A percentile compares a stretch with the other conserved stretches of the same genome.
Conservation (phyloP, 495 filamentous ascomycete species). For the Xylaria bambusicola region DNA sequence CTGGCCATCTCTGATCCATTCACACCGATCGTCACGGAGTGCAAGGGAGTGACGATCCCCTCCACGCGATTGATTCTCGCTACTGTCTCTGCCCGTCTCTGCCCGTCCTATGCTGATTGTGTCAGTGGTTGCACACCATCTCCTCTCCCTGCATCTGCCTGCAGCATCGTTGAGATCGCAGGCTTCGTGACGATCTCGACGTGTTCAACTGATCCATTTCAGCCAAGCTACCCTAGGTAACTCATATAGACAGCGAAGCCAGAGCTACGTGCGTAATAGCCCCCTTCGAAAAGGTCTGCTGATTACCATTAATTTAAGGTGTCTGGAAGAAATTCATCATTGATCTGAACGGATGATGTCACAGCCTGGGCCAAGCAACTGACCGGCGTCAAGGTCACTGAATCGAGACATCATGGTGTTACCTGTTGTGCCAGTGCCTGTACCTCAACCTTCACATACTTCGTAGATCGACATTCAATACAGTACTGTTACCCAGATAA, state of each 20-base stretch:
- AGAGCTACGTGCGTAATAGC: not conserved
- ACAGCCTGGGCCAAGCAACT: not conserved
- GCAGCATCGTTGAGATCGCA: constrained; percentile 8
- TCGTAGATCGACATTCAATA: not conserved
- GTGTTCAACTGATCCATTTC: constrained; percentile 5
- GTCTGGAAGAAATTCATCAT: not conserved
- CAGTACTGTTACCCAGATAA: not conserved
- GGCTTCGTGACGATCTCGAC: constrained; percentile 10
- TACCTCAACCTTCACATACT: not conserved
- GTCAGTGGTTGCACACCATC: constrained; percentile 1
- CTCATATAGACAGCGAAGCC: not conserved
- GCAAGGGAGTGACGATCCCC: constrained; percentile 11
- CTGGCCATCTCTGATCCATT: constrained; percentile 5
- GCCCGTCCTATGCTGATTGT: constrained; percentile 3
- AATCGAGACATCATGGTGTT: constrained; percentile 9
- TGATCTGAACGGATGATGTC: constrained; percentile 8
- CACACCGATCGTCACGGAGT: constrained; percentile 12
- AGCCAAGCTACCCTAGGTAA: too few relatives aligned
- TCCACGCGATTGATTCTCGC: constrained; percentile 11
- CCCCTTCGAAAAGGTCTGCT: constrained; percentile 1
- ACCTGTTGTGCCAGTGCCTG: constrained; percentile 4
- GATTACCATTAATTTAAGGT: not conserved
- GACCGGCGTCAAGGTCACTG: not conserved
- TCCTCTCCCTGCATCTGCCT: too few relatives aligned
- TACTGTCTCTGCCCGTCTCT: not conserved